Base-by-base conservation (phyloP, 2,329 filamentous ascomycete species). In the Coniosporium tulheliwenetii region DNA sequence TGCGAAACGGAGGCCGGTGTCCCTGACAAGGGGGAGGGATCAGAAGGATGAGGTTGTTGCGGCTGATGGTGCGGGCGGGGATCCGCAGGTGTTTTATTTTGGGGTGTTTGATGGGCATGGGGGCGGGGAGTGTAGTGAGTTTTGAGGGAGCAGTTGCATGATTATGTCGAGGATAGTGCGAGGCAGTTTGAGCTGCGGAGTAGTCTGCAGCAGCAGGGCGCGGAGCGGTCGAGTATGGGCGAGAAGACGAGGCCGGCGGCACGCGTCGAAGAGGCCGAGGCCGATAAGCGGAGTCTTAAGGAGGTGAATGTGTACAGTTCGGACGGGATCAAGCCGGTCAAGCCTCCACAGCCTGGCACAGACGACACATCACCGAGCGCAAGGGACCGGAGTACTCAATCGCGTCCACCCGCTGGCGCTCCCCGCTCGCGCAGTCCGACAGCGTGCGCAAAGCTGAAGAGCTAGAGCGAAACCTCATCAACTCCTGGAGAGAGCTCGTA, bases 41-140 rank as follows among this genome's bases (percentile, higher is more conserved):
- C 19, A 26, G 19, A 26, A 26, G 19, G 19, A 26, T 26, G 77
- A 77, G 60, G 77, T 73, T 39, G 84, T 73, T 16, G 75, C 70
- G 8, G 84, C 85, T 5, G 82, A 84, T 43, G 82, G 79, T 47
- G 76, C 82, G 1, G 82, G 76, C 46, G 89, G 89, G 2, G 89
- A 96, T 55, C 89, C 89, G 1, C 89, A 96, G 57, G 80, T 96
- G 30, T 98, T 98, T 61, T 98, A 96, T 60, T 98, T 95, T 69
- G 87, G 76, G 1, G 79, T 96, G 1, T 98, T 96, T 54, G 91
- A 98, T 60, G 91, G 91, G 2, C 91, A 98, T 63, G 91, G 91
- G 8, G 91, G 91, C 14, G 73, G 68, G 14, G 83, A 94, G 57
- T 96, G 91, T 59, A 86, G 85, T 44, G 78, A 81, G 13, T 96